phyloP scores from a whole-genome alignment of 805 yeast species.

The Komagataella populi region DNA sequence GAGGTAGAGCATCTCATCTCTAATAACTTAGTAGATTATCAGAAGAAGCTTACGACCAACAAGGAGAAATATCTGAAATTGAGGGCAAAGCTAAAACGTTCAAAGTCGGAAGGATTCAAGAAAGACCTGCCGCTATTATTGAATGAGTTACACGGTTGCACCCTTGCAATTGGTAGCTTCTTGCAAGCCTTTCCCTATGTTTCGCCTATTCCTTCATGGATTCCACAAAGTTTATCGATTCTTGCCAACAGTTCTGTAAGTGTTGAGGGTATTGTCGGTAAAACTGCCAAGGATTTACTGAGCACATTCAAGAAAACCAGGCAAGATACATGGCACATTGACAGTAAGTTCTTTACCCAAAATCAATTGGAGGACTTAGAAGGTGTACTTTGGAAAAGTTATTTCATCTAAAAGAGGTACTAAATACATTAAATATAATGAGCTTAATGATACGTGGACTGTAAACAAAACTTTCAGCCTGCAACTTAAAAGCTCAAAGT shows the following conservation, averaged over 20 bases:
- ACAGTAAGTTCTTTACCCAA: slow-evolving; percentile 55
- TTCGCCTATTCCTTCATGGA: slow-evolving; percentile 88
- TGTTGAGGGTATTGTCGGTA: slow-evolving; percentile 67
- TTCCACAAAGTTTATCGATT: slow-evolving; percentile 57
- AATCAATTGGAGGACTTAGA: slow-evolving; percentile 83
- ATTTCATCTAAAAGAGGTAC: slow-evolving; percentile 44
- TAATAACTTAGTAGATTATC: slow-evolving; percentile 28
- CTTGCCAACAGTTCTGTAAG: slow-evolving; percentile 62
- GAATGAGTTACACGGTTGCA: slow-evolving; percentile 60
- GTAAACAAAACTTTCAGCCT: no score
- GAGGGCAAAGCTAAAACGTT: slow-evolving; percentile 9
- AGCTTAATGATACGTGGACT: not conserved
- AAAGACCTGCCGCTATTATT: slow-evolving; percentile 21
- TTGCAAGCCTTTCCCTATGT: slow-evolving; percentile 81
- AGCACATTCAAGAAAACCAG: slow-evolving; percentile 83
- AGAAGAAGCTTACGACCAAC: slow-evolving; percentile 23
- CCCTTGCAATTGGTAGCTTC: slow-evolving; percentile 79
- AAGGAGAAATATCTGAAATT: slow-evolving; percentile 9
- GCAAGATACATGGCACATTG: slow-evolving; percentile 95
- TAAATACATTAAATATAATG: not conserved
- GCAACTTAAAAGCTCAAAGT: slow-evolving; percentile 39
- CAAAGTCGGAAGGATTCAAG: slow-evolving; percentile 15
- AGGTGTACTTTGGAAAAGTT: slow-evolving; percentile 88
- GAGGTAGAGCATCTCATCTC: slow-evolving; percentile 28
- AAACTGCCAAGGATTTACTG: slow-evolving; percentile 68